A percentile compares a stretch with the other conserved stretches of the same genome.
These are phyloP conservation scores for Pichia cactophila DNA, from an alignment of 1,139 yeast species.

Conservation along the genomic window DNA sequence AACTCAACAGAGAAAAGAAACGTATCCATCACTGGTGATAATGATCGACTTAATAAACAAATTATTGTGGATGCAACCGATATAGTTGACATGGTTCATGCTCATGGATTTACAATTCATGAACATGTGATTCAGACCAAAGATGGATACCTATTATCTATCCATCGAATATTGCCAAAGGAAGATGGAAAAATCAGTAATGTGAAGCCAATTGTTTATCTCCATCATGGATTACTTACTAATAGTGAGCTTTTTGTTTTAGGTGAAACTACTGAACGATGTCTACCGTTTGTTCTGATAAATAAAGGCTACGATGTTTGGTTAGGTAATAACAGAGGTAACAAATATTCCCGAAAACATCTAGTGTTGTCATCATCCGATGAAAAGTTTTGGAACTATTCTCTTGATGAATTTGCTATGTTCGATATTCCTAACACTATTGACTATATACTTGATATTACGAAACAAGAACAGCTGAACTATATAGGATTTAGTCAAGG, in stretches of 20 bases:
- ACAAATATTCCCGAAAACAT: conserved; percentile 57
- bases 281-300: conserved; percentile 63
- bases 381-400: conserved; percentile 67
- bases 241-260: conserved; percentile 39
- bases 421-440: conserved; percentile 75
- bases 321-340: conserved; percentile 86
- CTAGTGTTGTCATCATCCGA: conserved; percentile 35
- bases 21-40: background rate
- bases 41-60: conserved; percentile 4
- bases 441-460: conserved; percentile 46
- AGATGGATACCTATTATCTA: conserved; percentile 37
- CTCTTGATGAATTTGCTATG: conserved; percentile 76
- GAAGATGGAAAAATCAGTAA: conserved; percentile 1
- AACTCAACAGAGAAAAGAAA: background rate
- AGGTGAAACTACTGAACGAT: conserved; percentile 31
- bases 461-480: conserved; percentile 30
- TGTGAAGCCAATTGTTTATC: conserved; percentile 29
- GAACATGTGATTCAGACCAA: conserved; percentile 60
- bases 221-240: conserved; percentile 43
- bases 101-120: conserved; percentile 57
- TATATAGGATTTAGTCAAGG: conserved; percentile 43
- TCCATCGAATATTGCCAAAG: conserved; percentile 30
- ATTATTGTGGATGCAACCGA: conserved; percentile 35
- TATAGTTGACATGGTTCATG: conserved; percentile 55
- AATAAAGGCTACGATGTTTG: conserved; percentile 83